Percentiles rank a stretch among this genome's conserved stretches.
These are phyloP conservation scores for Hyphopichia homilentoma DNA, from an alignment of 805 yeast genomes.

Conservation along the genomic window DNA sequence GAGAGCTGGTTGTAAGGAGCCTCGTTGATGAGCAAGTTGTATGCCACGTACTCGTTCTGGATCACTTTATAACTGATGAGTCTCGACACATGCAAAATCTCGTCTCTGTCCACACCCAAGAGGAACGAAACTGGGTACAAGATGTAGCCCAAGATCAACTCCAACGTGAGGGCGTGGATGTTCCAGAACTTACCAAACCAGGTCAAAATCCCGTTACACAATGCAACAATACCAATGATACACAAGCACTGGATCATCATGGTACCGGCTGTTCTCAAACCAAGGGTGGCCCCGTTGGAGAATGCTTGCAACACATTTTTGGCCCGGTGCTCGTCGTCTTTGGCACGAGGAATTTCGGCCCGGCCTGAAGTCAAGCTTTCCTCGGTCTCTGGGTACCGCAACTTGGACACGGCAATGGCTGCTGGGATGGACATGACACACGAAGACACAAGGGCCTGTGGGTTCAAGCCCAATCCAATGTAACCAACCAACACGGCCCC, in stretches of 20 bases:
- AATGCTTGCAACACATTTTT: slow-evolving; percentile 56
- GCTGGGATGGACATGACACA: slow-evolving; percentile 71
- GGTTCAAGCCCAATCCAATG: slow-evolving; percentile 58
- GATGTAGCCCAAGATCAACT: slow-evolving; percentile 53
- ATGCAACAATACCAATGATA: slow-evolving; percentile 57
- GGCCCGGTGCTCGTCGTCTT: slow-evolving; percentile 30
- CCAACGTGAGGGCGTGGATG: slow-evolving; percentile 47
- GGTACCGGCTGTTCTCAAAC: slow-evolving; percentile 53
- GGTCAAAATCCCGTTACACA: slow-evolving; percentile 51
- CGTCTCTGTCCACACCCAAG: slow-evolving; percentile 52
- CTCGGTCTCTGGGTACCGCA: slow-evolving; percentile 58
- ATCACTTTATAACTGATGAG: slow-evolving; percentile 55
- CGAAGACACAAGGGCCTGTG: slow-evolving; percentile 61
- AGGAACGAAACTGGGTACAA: slow-evolving; percentile 60
- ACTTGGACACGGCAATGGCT: slow-evolving; percentile 55
- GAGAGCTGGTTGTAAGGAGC: slow-evolving; percentile 46
- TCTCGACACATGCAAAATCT: slow-evolving; percentile 46
- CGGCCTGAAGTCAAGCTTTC: slow-evolving; percentile 48
- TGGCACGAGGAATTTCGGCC: slow-evolving; percentile 43
- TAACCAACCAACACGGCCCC: slow-evolving; percentile 63
- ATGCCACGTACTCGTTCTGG: slow-evolving; percentile 62
- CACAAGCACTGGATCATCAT: slow-evolving; percentile 57
- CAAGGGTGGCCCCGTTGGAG: slow-evolving; percentile 55
- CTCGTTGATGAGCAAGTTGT: slow-evolving; percentile 33
- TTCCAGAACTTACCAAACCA: slow-evolving; percentile 67